phyloP scores from a whole-genome alignment of 768 basidiomycete genomes.

The Mycena pura region DNA sequence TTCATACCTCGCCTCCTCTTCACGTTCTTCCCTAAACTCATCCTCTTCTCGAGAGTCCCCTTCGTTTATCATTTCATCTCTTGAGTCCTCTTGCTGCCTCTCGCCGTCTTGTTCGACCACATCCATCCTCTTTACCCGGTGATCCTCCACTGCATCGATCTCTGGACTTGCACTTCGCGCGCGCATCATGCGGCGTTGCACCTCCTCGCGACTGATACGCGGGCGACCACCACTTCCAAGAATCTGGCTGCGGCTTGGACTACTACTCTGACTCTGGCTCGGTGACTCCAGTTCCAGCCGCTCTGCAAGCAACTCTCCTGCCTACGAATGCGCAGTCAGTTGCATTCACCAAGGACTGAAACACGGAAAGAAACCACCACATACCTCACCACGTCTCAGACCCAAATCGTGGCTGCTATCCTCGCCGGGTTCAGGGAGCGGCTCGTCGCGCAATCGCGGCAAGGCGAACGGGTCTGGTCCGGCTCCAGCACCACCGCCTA shows the following conservation, averaged over 20 bases:
- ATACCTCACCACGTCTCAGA: conserved; percentile 19
- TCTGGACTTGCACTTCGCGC: conserved; percentile 48
- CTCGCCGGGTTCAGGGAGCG: conserved; percentile 20
- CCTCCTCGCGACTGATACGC: conserved; percentile 61
- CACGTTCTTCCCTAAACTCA: conserved; percentile 28
- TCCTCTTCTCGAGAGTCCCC: conserved; percentile 24
- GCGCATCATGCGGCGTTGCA: conserved; percentile 58
- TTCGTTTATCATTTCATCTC: background rate
- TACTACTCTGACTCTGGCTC: background rate
- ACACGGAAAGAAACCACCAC: background rate
- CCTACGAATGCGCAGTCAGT: background rate
- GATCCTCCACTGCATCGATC: conserved; percentile 3
- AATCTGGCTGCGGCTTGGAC: background rate
- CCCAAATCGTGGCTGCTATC: conserved; percentile 27
- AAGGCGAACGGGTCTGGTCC: conserved; percentile 27
- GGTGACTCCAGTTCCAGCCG: too few species aligned
- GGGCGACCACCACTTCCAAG: conserved; percentile 39
- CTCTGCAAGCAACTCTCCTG: too few species aligned
- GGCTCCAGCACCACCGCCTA: background rate
- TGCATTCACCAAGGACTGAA: background rate
- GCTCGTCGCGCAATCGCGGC: conserved; percentile 27
- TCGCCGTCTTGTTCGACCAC: conserved; percentile 13
- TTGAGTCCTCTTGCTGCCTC: conserved; percentile 15
- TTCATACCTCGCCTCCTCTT: conserved; percentile 23
- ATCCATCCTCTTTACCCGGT: conserved; percentile 11